These are phyloP conservation scores for Ocimum tenuiflorum DNA, from an alignment of 257 asterid genomes.

Conservation along the genomic window DNA sequence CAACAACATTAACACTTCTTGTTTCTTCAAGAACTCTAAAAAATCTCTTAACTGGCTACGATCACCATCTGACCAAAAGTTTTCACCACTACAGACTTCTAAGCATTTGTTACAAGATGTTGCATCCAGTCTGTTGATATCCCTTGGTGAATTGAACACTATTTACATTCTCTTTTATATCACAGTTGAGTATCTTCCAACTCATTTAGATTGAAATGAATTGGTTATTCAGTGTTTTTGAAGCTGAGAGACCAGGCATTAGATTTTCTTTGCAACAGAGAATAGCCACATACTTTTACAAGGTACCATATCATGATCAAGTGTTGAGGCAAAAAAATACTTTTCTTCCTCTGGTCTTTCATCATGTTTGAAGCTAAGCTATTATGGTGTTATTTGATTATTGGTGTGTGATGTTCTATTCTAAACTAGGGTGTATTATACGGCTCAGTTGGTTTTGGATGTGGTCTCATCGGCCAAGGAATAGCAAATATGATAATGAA, in stretches of 20 bases:
- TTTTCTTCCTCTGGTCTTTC: background rate
- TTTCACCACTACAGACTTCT: background rate
- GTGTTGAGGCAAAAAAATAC: background rate
- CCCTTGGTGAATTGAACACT: background rate
- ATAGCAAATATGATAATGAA: slow-evolving; percentile 89
- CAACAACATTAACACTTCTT: background rate
- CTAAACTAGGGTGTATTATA: slow-evolving; percentile 62
- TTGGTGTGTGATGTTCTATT: slow-evolving; percentile 18
- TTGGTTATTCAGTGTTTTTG: slow-evolving; percentile 59
- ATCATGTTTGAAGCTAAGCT: slow-evolving; percentile 13
- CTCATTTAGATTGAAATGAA: slow-evolving; percentile 1
- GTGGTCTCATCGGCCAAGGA: slow-evolving; percentile 95
- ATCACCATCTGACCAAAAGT: background rate
- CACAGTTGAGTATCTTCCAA: background rate
- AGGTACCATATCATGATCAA: slow-evolving; percentile 39
- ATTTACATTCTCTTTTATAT: background rate
- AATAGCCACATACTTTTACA: slow-evolving; percentile 77
- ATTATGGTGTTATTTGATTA: background rate
- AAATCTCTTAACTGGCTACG: background rate
- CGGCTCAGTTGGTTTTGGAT: slow-evolving; percentile 92
- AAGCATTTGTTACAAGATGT: background rate
- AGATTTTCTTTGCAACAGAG: slow-evolving; percentile 76
- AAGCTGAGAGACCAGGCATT: slow-evolving; percentile 88
- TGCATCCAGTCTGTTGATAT: background rate
- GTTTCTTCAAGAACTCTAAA: background rate